Evolutionary conservation across 2,329 filamentous ascomycete species (phyloP).

Genomic region (Pezicula radicicola): DNA sequence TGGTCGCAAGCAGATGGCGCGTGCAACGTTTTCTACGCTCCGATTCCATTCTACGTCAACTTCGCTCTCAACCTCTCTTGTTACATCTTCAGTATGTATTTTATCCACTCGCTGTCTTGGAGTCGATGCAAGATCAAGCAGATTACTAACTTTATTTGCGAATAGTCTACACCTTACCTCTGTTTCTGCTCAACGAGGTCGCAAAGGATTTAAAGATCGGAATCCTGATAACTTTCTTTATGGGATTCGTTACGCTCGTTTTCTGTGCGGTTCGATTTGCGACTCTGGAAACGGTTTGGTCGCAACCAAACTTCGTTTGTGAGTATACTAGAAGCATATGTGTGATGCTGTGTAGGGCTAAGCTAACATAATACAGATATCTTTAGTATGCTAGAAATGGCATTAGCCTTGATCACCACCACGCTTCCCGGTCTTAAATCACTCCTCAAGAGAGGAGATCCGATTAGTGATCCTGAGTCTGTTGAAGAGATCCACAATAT

Average conservation of each 20-base stretch:
- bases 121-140: not conserved
- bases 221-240: not conserved
- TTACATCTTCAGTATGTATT: not conserved
- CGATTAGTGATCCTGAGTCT: not conserved
- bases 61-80: not conserved
- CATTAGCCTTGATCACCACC: not conserved
- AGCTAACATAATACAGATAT: not conserved
- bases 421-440: not conserved
- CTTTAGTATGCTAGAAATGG: constrained; percentile 1
- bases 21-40: constrained; percentile 1
- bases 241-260: not conserved
- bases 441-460: not conserved
- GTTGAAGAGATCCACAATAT: not conserved
- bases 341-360: not conserved
- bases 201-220: not conserved
- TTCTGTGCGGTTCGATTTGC: not conserved
- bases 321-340: not conserved
- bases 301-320: constrained; percentile 1
- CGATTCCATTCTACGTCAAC: not conserved
- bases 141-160: not conserved
- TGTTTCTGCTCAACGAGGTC: not conserved
- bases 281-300: not conserved
- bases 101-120: not conserved
- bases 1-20: not conserved
- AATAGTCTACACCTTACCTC: constrained; percentile 1